Base-by-base conservation (phyloP, 1,284 basidiomycete genomes). In the Stygiomarasmius scandens region DNA sequence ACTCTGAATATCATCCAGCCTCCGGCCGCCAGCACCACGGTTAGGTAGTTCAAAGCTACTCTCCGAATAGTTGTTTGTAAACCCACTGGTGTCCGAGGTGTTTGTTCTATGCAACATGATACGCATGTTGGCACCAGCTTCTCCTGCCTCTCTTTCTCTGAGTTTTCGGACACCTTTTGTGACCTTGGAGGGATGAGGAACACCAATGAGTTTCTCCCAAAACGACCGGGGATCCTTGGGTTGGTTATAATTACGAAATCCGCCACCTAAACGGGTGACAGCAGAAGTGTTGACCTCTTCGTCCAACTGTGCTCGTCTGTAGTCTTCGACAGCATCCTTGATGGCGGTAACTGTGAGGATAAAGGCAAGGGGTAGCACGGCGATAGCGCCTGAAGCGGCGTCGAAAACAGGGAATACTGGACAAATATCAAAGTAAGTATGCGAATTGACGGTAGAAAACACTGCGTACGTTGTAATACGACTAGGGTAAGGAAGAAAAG, bases 321-420 rank as follows among this genome's bases (percentile, higher is more conserved):
- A 96, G 74, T 98, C 96, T 76, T 98, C 96, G 55, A 98, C 79
- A 11, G 88, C 94, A 71, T 98, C 96, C 73, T 98, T 98, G 76
- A 97, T 86, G 10, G 90, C 95, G 6, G 96, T 98, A 60, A 97
- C 90, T 29, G 79, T 71, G 46, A 98, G 74, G 63, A 98, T 97
- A 71, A 95, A 92, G 19, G 93, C 77, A 20, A 98, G 82, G 0
- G 96, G 96, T 23, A 98, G 75, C 70, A 93, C 90, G 3, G 94
- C 87, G 56, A 95, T 87, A 59, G 91, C 83, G 0, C 94, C 90
- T 1, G 90, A 85, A 1, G 93, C 86, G 0, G 95, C 92, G 47
- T 95, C 96, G 70, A 98, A 98, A 24, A 96, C 78, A 50, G 94
- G 83, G 69, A 97, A 96, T 2, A 95, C 90, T 92, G 65, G 1